Base-by-base conservation (phyloP, 2,329 filamentous ascomycete genomes). In the Thelonectria olida region DNA sequence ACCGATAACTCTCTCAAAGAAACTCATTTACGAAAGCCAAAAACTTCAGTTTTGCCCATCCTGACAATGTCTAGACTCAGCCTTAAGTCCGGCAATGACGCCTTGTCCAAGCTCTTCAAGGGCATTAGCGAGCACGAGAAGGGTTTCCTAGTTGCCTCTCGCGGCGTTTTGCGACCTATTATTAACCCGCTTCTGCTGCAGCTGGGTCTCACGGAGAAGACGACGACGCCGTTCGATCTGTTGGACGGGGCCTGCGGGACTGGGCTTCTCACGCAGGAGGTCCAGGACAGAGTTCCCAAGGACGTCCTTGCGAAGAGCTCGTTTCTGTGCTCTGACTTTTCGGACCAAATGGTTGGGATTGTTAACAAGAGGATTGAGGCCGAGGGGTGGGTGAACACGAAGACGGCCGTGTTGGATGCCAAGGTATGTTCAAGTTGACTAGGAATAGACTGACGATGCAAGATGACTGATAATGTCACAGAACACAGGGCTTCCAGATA, bases 181-280 rank as follows among this genome's bases (percentile, higher is more conserved):
- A 64, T 67, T 2, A 58, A 36, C 1, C 68, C 68, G 10, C 53
- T 77, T 0, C 22, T 73, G 1, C 8, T 41, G 1, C 74, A 73
- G 28, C 72, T 76, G 70, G 67, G 65, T 0, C 60, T 76, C 5
- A 54, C 52, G 0, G 38, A 57, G 22, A 23, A 59, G 4, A 53
- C 22, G 0, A 45, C 41, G 36, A 74, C 63, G 6, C 78, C 80
- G 0, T 73, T 83, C 48, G 48, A 51, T 3, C 65, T 87, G 22
- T 69, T 88, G 10, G 85, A 88, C 59, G 81, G 80, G 63, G 84
- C 82, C 7, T 87, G 85, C 56, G 85, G 85, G 0, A 77, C 78
- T 4, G 85, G 84, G 1, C 76, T 84, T 15, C 75, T 85, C 12
- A 81, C 80, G 1, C 78, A 80, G 8, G 71, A 80, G 23, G 66